Evolutionary conservation across 129 eudicot species (phyloP).

Genomic region (Deinandra increscens): DNA sequence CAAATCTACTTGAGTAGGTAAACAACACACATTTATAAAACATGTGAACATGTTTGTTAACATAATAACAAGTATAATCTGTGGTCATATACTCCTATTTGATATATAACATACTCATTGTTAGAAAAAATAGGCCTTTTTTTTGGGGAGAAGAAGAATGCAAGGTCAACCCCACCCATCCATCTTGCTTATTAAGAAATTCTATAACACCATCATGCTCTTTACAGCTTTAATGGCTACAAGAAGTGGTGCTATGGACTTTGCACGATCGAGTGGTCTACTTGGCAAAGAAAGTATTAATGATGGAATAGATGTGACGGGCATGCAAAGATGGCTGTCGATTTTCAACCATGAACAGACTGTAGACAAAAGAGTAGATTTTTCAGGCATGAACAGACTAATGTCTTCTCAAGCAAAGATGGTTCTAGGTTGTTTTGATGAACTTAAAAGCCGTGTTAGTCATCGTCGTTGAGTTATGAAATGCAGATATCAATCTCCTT

Average conservation of each 20-base stretch:
- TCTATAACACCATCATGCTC: not conserved
- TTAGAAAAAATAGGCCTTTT: not conserved
- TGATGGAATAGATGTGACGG: constrained; percentile 32
- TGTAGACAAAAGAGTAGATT: constrained; percentile 37
- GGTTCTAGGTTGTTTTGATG: constrained; percentile 34
- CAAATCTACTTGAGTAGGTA: not conserved
- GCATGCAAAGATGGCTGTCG: constrained; percentile 44
- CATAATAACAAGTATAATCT: too few relatives aligned
- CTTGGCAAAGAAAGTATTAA: constrained; percentile 34
- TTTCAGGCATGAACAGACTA: constrained; percentile 36
- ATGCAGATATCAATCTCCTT: constrained; percentile 6
- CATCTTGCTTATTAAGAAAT: not conserved
- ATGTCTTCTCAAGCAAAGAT: constrained; percentile 49
- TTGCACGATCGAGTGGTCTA: constrained; percentile 44
- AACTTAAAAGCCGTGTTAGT: constrained; percentile 30
- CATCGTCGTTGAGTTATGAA: constrained; percentile 38
- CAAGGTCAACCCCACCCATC: not conserved
- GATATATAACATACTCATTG: not conserved
- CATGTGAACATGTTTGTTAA: too few relatives aligned
- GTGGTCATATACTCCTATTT: not conserved
- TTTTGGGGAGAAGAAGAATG: not conserved
- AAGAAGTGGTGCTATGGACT: constrained; percentile 49
- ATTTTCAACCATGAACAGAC: constrained; percentile 40
- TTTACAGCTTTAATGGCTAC: constrained; percentile 60
- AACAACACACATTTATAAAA: too few relatives aligned